Conservation (phyloP, 78 protist species). For the Bigelowiella natans region DNA sequence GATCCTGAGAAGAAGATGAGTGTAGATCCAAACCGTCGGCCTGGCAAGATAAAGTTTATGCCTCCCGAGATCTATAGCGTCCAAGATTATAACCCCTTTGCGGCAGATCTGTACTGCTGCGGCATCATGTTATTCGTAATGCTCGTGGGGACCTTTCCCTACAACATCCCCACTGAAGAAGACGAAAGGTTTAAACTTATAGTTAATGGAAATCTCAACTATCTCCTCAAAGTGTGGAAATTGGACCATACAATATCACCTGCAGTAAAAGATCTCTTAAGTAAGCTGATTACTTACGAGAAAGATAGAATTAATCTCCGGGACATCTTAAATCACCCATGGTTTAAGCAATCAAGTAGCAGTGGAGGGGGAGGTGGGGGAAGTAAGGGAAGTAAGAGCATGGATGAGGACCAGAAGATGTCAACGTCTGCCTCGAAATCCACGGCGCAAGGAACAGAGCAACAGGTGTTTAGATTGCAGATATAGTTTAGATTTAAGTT, state of each 20-base stretch:
- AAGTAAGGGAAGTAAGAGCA: no score
- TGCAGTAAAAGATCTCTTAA: not conserved
- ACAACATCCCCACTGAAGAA: not conserved
- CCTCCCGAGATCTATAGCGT: not conserved
- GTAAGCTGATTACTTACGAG: not conserved
- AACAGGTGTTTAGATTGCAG: no score
- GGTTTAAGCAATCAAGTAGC: no score
- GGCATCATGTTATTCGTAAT: not conserved
- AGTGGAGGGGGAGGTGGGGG: no score
- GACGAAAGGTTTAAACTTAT: not conserved
- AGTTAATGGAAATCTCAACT: not conserved
- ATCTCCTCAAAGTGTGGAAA: not conserved
- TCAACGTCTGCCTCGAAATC: not conserved
- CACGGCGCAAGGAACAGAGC: no score
- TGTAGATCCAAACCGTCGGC: not conserved
- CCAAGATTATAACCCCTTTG: not conserved
- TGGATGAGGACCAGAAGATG: no score
- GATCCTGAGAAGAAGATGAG: not conserved
- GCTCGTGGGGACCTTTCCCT: not conserved
- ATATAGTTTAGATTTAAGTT: no score
- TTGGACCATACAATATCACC: not conserved
- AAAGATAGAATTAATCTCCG: not conserved
- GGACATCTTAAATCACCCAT: not conserved
- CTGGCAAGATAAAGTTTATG: not conserved
- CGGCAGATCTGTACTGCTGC: not conserved